These are phyloP conservation scores for Linnemannia elongata DNA, from an alignment of 192 early-diverging fungal genomes.

Conservation along the genomic window DNA sequence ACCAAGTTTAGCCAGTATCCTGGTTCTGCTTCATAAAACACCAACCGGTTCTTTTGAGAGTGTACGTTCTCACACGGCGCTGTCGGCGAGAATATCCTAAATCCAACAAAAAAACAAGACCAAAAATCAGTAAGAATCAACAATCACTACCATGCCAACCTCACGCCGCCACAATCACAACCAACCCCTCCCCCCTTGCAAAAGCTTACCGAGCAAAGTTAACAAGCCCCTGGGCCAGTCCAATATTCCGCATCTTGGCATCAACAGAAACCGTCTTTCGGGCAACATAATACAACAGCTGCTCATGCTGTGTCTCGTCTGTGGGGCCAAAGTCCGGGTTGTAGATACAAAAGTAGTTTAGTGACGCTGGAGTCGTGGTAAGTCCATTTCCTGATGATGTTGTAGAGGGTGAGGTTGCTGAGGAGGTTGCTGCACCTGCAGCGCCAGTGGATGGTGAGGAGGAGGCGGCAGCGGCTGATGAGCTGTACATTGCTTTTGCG, in stretches of 20 bases:
- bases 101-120: background rate
- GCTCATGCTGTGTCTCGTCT: slow-evolving; percentile 82
- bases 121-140: background rate
- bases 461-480: slow-evolving; percentile 13
- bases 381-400: slow-evolving; percentile 20
- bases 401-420: slow-evolving; percentile 16
- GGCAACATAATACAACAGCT: slow-evolving; percentile 80
- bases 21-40: slow-evolving; percentile 69
- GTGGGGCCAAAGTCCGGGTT: slow-evolving; percentile 74
- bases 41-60: slow-evolving; percentile 70
- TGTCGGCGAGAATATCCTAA: slow-evolving; percentile 66
- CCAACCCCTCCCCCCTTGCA: too few relatives aligned
- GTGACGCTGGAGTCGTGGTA: slow-evolving; percentile 55
- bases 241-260: slow-evolving; percentile 80
- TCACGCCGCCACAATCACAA: background rate
- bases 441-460: slow-evolving; percentile 12
- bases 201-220: slow-evolving; percentile 71
- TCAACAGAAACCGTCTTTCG: slow-evolving; percentile 79
- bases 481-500: slow-evolving; percentile 29
- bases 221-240: slow-evolving; percentile 79
- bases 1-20: slow-evolving; percentile 74
- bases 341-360: slow-evolving; percentile 83
- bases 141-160: background rate
- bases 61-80: slow-evolving; percentile 70
- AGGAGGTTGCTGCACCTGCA: background rate